phyloP scores from a whole-genome alignment of 164 flowering plant species.

The Brasenia schreberi region DNA sequence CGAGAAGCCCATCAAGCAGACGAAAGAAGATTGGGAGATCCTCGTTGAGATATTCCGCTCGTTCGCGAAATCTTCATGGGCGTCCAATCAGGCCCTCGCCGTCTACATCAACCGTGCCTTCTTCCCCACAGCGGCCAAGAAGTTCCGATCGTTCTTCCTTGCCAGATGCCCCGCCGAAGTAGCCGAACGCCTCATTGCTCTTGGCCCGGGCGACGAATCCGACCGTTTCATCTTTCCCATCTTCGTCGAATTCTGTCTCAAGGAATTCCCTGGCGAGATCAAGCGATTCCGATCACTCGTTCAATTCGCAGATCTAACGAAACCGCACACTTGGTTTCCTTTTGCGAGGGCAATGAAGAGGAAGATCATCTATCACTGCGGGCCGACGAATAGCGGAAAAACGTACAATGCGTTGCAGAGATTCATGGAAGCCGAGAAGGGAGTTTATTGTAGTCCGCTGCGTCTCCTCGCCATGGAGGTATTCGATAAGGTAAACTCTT shows the following conservation, averaged over 20 bases:
- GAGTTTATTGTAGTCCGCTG: slow-evolving; percentile 83
- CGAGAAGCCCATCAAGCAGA: slow-evolving; percentile 14
- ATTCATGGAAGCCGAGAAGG: slow-evolving; percentile 83
- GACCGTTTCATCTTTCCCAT: slow-evolving; percentile 64
- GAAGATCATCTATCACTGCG: slow-evolving; percentile 84
- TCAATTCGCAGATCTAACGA: slow-evolving; percentile 70
- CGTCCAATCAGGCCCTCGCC: slow-evolving; percentile 70
- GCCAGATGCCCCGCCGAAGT: slow-evolving; percentile 37
- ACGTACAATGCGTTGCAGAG: slow-evolving; percentile 82
- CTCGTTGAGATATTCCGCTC: slow-evolving; percentile 30
- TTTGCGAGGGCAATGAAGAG: slow-evolving; percentile 90
- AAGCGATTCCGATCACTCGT: slow-evolving; percentile 47
- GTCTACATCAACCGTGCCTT: slow-evolving; percentile 64
- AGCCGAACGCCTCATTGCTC: slow-evolving; percentile 28
- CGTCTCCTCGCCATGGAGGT: slow-evolving; percentile 95
- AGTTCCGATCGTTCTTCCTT: slow-evolving; percentile 44
- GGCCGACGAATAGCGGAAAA: slow-evolving; percentile 92
- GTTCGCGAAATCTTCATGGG: slow-evolving; percentile 65
- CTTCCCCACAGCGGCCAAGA: slow-evolving; percentile 57
- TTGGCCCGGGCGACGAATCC: slow-evolving; percentile 48
- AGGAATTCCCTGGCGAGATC: slow-evolving; percentile 73
- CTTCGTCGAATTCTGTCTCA: slow-evolving; percentile 74
- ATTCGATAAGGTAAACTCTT: slow-evolving; percentile 74
- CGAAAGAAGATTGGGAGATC: slow-evolving; percentile 28
- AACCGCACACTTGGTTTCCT: slow-evolving; percentile 91